Conservation (phyloP, 176 grass and related monocot genomes). For the Microstegium vimineum region DNA sequence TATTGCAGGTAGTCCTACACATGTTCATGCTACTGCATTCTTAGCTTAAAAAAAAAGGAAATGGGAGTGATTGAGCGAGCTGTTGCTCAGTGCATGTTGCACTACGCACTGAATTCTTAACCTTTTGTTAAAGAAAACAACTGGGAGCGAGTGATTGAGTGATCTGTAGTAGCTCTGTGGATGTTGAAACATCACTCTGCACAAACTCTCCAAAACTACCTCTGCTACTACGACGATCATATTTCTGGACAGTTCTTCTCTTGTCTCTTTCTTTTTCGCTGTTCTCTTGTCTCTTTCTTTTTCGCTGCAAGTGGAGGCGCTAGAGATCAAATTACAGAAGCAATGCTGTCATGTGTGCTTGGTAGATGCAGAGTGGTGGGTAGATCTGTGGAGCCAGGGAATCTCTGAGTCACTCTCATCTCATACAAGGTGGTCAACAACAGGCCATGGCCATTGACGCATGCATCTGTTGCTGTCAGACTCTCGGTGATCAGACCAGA, state of each 20-base stretch:
- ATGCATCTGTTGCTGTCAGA: not conserved
- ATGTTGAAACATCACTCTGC: not conserved
- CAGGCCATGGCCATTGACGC: not conserved
- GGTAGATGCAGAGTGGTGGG: not conserved
- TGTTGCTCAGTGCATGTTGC: no score
- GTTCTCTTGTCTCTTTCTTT: not conserved
- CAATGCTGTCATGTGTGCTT: not conserved
- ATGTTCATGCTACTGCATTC: no score
- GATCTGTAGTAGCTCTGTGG: not conserved
- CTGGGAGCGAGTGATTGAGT: not conserved
- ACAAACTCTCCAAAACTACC: not conserved
- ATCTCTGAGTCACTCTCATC: not conserved
- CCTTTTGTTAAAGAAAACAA: not conserved
- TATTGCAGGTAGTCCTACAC: no score
- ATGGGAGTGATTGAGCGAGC: no score
- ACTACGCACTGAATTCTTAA: not conserved
- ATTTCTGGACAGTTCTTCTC: no score
- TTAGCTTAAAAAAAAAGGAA: no score
- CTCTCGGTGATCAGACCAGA: no score
- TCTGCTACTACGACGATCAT: not conserved
- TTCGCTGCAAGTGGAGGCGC: not conserved
- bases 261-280: no score
- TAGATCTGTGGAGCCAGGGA: not conserved
- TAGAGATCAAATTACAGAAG: not conserved
- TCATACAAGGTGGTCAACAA: not conserved